Conservation (phyloP, 768 basidiomycete species). For the Cystofilobasidium capitatum region DNA sequence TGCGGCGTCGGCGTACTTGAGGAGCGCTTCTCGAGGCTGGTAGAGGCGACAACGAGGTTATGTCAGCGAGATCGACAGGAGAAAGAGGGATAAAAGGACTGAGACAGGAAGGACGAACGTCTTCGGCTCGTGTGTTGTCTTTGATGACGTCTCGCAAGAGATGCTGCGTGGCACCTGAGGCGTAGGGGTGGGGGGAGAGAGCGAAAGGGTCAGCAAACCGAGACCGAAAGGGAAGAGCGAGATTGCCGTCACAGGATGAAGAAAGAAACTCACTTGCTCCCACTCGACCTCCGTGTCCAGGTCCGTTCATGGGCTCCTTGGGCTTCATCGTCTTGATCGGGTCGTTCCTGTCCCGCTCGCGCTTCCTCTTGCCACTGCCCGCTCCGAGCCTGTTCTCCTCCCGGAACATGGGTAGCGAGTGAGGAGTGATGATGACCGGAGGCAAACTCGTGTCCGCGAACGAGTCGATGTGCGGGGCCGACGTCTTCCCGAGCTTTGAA, state of each 20-base stretch:
- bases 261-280: constrained; percentile 56
- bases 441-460: constrained; percentile 53
- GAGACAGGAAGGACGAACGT: constrained; percentile 56
- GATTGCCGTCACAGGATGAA: not conserved
- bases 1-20: constrained; percentile 74
- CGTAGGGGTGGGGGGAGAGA: not conserved
- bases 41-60: constrained; percentile 22
- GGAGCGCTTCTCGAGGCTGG: constrained; percentile 91
- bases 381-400: constrained; percentile 54
- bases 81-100: not conserved
- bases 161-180: constrained; percentile 75
- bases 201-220: not conserved
- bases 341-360: constrained; percentile 79
- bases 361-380: constrained; percentile 59
- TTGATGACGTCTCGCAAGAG: constrained; percentile 89
- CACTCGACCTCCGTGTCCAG: constrained; percentile 84
- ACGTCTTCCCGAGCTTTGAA: constrained; percentile 73
- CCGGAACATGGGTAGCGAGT: constrained; percentile 82
- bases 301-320: constrained; percentile 83
- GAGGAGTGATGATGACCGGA: constrained; percentile 84
- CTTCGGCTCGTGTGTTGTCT: constrained; percentile 82
- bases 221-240: not conserved
- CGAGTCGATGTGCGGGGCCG: constrained; percentile 66
- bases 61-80: constrained; percentile 17
- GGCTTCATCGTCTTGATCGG: constrained; percentile 86